These are phyloP conservation scores for Flaveria floridana DNA, from an alignment of 140 eudicot species.

Conservation along the genomic window DNA sequence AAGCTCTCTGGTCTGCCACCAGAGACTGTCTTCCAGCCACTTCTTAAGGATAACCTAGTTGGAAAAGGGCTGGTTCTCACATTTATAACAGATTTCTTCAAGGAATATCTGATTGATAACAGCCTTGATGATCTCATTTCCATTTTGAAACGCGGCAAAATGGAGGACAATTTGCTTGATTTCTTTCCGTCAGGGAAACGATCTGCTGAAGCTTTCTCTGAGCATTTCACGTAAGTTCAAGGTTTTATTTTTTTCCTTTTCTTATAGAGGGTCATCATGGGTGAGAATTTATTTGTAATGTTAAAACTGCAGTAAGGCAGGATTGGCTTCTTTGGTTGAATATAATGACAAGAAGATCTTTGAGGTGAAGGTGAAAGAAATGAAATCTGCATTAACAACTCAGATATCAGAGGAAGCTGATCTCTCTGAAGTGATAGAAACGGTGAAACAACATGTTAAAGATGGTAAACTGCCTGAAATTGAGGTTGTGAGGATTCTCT, in stretches of 20 bases:
- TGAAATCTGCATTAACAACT: conserved; percentile 80
- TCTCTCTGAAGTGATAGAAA: conserved; percentile 81
- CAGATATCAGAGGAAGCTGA: conserved; percentile 91
- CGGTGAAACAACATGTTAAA: conserved; percentile 87
- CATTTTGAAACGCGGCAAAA: conserved; percentile 85
- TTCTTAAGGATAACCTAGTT: conserved; percentile 94
- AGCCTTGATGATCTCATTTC: conserved; percentile 93
- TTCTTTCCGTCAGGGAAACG: conserved; percentile 89
- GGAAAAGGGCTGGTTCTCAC: conserved; percentile 92
- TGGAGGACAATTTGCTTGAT: conserved; percentile 86
- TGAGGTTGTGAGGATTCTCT: conserved; percentile 79
- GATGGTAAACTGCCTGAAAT: conserved; percentile 92
- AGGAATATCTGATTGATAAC: conserved; percentile 93
- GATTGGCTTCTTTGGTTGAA: conserved; percentile 69
- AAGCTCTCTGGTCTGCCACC: conserved; percentile 95
- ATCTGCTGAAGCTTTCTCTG: conserved; percentile 90
- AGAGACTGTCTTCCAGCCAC: conserved; percentile 95
- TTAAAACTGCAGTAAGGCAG: conserved; percentile 66
- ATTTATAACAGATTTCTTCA: conserved; percentile 88
- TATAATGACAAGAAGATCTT: conserved; percentile 82
- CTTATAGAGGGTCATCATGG: not conserved
- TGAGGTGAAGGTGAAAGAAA: conserved; percentile 97
- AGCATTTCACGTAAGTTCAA: conserved; percentile 85
- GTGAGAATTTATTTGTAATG: conserved; percentile 4
- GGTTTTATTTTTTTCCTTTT: not conserved